These are phyloP conservation scores for Stagonosporopsis rhizophila DNA, from an alignment of 2,329 filamentous ascomycete genomes.

Conservation along the genomic window DNA sequence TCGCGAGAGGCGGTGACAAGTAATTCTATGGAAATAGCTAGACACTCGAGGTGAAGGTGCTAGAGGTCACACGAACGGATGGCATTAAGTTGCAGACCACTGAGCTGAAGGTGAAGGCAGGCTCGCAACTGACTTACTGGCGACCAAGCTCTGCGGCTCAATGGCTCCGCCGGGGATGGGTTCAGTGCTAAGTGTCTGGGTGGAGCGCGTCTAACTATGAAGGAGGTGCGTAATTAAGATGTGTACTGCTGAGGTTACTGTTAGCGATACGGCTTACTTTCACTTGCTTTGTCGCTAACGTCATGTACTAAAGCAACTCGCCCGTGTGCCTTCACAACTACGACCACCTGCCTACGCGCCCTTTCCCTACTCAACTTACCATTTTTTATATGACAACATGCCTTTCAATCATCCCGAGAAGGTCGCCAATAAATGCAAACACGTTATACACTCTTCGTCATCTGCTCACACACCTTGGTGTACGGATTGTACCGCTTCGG, in stretches of 20 bases:
- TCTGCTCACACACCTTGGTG: constrained; percentile 29
- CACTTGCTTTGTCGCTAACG: not conserved
- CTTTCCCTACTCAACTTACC: not conserved
- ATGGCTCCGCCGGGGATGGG: not conserved
- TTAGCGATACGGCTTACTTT: not conserved
- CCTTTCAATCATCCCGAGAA: constrained; percentile 19
- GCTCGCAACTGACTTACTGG: not conserved
- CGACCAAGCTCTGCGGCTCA: not conserved
- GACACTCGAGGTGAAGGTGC: constrained; percentile 23
- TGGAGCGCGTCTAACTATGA: not conserved
- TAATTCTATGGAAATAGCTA: not conserved
- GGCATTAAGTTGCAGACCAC: not conserved
- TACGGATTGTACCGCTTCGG: constrained; percentile 22
- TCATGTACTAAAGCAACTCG: not conserved
- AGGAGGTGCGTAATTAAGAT: not conserved
- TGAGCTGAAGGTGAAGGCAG: constrained; percentile 20
- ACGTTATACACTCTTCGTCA: constrained; percentile 32
- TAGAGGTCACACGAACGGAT: not conserved
- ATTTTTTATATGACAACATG: constrained; percentile 3
- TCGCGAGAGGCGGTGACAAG: not conserved
- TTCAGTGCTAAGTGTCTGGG: not conserved
- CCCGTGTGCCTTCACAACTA: not conserved
- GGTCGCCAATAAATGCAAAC: constrained; percentile 31
- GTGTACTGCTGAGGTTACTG: not conserved
- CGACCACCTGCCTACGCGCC: not conserved